Base-by-base conservation (phyloP, 2,329 filamentous ascomycete genomes). In the Hymenoscyphus repandus region DNA sequence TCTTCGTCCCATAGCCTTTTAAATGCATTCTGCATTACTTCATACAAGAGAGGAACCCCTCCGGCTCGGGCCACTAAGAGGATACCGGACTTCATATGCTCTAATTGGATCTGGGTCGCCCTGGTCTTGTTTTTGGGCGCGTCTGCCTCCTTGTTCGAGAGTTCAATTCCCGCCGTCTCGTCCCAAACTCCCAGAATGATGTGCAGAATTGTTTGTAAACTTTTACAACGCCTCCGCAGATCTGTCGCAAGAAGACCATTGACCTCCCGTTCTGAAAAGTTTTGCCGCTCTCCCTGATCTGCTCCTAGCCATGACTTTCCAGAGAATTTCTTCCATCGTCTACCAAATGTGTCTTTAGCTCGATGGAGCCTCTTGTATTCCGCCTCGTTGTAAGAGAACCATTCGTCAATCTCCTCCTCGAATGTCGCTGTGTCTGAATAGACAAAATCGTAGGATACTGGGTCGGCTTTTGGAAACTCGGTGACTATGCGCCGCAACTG, bases 341-440 rank as follows among this genome's bases (percentile, higher is more conserved):
- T 80, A 57, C 90, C 81, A 64, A 95, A 97, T 2, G 85, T 83
- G 34, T 82, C 76, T 64, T 88, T 88, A 17, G 88, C 85, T 47
- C 84, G 80, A 47, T 87, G 79, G 44, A 96, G 74, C 62, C 91
- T 85, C 42, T 85, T 78, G 71, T 88, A 88, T 66, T 97, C 91
- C 69, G 88, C 87, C 55, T 90, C 84, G 61, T 87, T 86, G 70
- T 97, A 96, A 47, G 86, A 83, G 69, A 99, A 99, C 93, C 93
- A 99, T 71, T 99, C 93, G 66, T 97, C 90, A 43, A 99, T 77
- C 73, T 99, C 93, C 57, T 93, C 89, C 15, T 88, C 82, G 61
- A 95, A 85, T 0, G 82, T 74, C 18, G 85, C 83, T 50, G 79
- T 78, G 68, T 92, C 87, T 22, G 79, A 73, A 70, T 92, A 92